These are phyloP conservation scores for Phytophthora lateralis DNA, from an alignment of 352 stramenopile species.

Conservation along the genomic window DNA sequence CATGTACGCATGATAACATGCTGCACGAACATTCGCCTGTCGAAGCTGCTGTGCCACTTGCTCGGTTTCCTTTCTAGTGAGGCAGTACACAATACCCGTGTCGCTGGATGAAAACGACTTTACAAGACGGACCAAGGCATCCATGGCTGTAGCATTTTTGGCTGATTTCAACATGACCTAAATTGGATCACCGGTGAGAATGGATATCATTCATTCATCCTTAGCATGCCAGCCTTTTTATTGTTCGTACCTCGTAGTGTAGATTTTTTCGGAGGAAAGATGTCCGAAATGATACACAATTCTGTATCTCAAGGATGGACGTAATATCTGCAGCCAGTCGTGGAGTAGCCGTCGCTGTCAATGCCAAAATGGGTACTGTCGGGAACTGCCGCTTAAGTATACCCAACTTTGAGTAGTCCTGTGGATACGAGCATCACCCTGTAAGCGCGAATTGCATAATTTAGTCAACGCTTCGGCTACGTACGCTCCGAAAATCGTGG, in stretches of 20 bases:
- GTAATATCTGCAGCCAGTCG: conserved; percentile 78
- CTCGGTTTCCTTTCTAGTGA: conserved; percentile 92
- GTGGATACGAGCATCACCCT: background rate
- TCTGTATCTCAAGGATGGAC: conserved; percentile 71
- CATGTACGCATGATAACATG: conserved; percentile 90
- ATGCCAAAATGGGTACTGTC: conserved; percentile 88
- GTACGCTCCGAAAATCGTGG: conserved; percentile 81
- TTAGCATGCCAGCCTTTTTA: background rate
- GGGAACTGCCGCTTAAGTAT: conserved; percentile 92
- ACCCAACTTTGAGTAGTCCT: conserved; percentile 93
- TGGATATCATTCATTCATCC: background rate
- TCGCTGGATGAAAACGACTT: conserved; percentile 54
- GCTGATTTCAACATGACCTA: conserved; percentile 56
- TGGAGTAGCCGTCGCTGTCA: conserved; percentile 89
- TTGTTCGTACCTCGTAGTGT: conserved; percentile 76
- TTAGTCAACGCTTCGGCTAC: background rate
- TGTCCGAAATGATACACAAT: conserved; percentile 87
- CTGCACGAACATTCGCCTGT: conserved; percentile 72
- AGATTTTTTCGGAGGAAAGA: conserved; percentile 93
- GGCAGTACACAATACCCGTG: conserved; percentile 93
- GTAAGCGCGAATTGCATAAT: background rate
- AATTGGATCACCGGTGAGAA: background rate
- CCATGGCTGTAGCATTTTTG: conserved; percentile 51
- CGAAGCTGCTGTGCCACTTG: conserved; percentile 82
- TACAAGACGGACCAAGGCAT: conserved; percentile 82